Evolutionary conservation across 306 rosid genomes (phyloP).

Genomic region (Arachis stenosperma): DNA sequence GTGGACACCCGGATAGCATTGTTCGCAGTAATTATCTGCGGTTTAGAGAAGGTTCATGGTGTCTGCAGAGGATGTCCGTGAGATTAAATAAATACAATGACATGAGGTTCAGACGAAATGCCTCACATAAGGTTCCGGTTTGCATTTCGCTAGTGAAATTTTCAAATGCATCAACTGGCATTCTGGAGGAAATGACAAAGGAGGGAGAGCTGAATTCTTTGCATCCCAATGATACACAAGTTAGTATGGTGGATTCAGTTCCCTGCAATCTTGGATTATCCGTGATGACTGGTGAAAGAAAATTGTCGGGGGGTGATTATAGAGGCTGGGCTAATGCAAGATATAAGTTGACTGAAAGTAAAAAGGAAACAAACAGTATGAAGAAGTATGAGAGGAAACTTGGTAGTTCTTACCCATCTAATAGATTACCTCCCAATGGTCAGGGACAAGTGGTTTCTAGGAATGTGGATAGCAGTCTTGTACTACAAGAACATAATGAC

Average conservation of each 20-base stretch:
- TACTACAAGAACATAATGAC: slow-evolving; percentile 23
- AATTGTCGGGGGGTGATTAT: slow-evolving; percentile 46
- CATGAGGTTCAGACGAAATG: slow-evolving; percentile 11
- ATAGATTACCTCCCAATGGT: slow-evolving; percentile 33
- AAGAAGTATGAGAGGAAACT: slow-evolving; percentile 28
- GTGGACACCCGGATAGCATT: slow-evolving; percentile 34
- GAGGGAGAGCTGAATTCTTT: slow-evolving; percentile 43
- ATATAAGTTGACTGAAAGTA: slow-evolving; percentile 40
- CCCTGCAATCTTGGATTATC: slow-evolving; percentile 27
- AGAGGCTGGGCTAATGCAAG: slow-evolving; percentile 47
- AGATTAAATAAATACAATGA: slow-evolving; percentile 40
- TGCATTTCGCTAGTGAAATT: slow-evolving; percentile 38
- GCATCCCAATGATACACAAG: slow-evolving; percentile 40
- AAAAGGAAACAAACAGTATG: slow-evolving; percentile 35
- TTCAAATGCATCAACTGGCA: slow-evolving; percentile 43
- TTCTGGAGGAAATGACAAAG: slow-evolving; percentile 42
- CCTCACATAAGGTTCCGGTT: slow-evolving; percentile 26
- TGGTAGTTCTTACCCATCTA: slow-evolving; percentile 30
- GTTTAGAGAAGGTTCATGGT: slow-evolving; percentile 46
- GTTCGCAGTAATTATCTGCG: slow-evolving; percentile 41
- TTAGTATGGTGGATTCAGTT: slow-evolving; percentile 19
- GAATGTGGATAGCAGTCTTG: slow-evolving; percentile 12
- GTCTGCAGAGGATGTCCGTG: slow-evolving; percentile 38
- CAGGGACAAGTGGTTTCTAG: slow-evolving; percentile 36
- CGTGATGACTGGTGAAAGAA: not conserved